Conservation (phyloP, 345 rosid genomes). For the Litchi chinensis region DNA sequence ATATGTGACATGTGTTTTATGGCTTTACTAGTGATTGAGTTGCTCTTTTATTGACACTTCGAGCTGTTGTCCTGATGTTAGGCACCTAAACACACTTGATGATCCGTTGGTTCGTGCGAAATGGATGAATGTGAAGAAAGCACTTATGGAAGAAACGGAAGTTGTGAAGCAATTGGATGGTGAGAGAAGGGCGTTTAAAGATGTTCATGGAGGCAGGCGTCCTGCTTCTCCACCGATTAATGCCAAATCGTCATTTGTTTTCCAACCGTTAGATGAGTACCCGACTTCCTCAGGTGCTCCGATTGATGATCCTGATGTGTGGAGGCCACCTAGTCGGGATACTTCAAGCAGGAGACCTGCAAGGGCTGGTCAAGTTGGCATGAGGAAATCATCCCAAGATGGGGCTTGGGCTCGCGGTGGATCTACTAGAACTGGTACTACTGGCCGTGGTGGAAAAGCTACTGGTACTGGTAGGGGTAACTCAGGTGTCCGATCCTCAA, state of each 20-base stretch:
- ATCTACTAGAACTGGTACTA: conserved; percentile 51
- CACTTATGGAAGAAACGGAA: conserved; percentile 83
- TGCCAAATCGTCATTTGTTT: conserved; percentile 83
- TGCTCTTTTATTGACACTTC: neutral
- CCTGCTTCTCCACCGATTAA: conserved; percentile 86
- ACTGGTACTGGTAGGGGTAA: conserved; percentile 59
- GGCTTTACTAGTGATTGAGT: neutral
- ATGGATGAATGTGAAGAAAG: conserved; percentile 96
- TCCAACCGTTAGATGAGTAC: conserved; percentile 97
- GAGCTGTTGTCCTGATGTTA: conserved; percentile 15
- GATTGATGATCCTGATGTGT: conserved; percentile 98
- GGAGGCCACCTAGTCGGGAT: conserved; percentile 99
- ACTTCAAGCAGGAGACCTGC: conserved; percentile 69
- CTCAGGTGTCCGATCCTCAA: conserved; percentile 66
- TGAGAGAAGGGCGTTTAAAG: conserved; percentile 92
- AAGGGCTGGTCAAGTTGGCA: conserved; percentile 75
- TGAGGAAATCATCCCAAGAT: conserved; percentile 90
- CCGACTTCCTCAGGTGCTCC: conserved; percentile 85
- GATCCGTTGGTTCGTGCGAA: conserved; percentile 80
- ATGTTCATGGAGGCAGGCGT: conserved; percentile 69
- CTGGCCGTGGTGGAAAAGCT: conserved; percentile 77
- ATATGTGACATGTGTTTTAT: neutral
- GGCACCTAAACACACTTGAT: conserved; percentile 83
- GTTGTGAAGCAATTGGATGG: conserved; percentile 93
- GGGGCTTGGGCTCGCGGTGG: conserved; percentile 90